Conservation (phyloP, 108 stramenopile genomes). For the Skeletonema grethae region DNA sequence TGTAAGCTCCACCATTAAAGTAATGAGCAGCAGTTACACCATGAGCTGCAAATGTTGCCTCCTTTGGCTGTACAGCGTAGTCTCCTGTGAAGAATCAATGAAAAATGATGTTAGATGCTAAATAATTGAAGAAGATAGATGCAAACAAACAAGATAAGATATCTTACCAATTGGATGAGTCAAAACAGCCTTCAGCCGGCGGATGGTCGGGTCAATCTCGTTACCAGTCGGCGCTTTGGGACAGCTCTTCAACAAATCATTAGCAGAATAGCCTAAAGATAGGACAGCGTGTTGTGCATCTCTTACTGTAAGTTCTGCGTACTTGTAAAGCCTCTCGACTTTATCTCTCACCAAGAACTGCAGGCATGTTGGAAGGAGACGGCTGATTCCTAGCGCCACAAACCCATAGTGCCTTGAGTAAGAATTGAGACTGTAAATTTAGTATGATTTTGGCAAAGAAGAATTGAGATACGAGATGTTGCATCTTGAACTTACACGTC, state of each 20-base stretch:
- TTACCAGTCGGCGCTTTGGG: conserved; percentile 27
- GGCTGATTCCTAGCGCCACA: conserved; percentile 37
- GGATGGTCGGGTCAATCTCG: conserved; percentile 27
- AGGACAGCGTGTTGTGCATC: conserved; percentile 49
- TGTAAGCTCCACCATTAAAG: conserved; percentile 42
- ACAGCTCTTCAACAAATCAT: conserved; percentile 27
- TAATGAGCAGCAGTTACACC: conserved; percentile 42
- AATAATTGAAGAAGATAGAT: not conserved
- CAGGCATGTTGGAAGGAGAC: conserved; percentile 37
- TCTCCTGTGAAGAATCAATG: conserved; percentile 7
- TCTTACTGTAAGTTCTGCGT: conserved; percentile 40
- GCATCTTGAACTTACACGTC: conserved; percentile 21
- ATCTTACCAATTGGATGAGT: conserved; percentile 62
- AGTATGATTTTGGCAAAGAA: not conserved
- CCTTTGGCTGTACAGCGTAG: conserved; percentile 56
- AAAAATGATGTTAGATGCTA: not conserved
- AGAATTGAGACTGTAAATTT: not conserved
- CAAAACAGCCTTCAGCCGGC: conserved; percentile 60
- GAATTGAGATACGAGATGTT: not conserved
- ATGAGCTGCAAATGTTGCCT: conserved; percentile 43
- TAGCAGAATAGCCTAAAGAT: conserved; percentile 28
- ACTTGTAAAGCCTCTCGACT: conserved; percentile 35
- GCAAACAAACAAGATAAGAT: not conserved
- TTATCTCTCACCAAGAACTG: conserved; percentile 37
- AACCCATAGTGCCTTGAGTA: conserved; percentile 40